phyloP scores from a whole-genome alignment of 495 filamentous ascomycete genomes.

The Penicillium antarcticum region DNA sequence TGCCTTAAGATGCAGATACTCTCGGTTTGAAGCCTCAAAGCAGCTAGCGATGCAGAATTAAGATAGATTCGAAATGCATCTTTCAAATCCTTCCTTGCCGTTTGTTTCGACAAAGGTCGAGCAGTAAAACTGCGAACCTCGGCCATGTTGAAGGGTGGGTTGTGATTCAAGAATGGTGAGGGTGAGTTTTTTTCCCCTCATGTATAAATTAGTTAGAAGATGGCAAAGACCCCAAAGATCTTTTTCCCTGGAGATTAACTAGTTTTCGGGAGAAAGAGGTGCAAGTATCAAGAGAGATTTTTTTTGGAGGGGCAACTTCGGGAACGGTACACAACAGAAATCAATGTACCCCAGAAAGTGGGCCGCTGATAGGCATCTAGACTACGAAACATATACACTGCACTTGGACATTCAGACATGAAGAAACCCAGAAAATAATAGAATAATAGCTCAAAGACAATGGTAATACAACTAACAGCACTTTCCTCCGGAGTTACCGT shows the following conservation, averaged over 20 bases:
- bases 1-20: constrained; percentile 54
- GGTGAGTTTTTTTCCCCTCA: no score
- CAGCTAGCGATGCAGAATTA: constrained; percentile 58
- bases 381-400: background rate
- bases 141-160: constrained; percentile 23
- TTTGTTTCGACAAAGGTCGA: constrained; percentile 50
- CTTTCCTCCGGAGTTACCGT: constrained; percentile 65
- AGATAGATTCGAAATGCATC: constrained; percentile 66
- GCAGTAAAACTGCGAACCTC: constrained; percentile 48
- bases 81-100: constrained; percentile 48
- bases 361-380: no score
- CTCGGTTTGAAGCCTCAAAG: constrained; percentile 58
- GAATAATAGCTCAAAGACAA: constrained; percentile 7
- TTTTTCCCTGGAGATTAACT: no score
- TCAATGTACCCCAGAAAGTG: no score
- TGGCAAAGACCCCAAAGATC: no score
- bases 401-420: constrained; percentile 20
- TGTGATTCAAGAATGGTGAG: background rate
- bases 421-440: constrained; percentile 10
- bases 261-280: no score
- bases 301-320: no score
- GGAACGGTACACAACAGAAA: no score
- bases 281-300: no score
- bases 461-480: constrained; percentile 67
- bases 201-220: no score